Evolutionary conservation across 73 alveolate species (phyloP), one percentile per base, ranked within the genome.

Genomic region (Breviolum minutum): DNA sequence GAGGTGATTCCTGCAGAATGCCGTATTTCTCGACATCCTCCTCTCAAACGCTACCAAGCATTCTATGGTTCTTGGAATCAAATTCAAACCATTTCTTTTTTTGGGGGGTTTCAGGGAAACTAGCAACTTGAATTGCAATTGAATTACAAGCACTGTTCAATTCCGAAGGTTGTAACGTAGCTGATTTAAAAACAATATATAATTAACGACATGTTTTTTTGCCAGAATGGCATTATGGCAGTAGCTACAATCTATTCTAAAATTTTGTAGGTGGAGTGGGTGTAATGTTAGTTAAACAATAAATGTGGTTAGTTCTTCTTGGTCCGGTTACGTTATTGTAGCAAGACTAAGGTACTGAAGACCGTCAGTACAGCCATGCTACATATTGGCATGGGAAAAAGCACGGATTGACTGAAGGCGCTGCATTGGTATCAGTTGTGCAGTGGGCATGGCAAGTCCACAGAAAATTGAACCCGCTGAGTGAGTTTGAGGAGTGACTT

Each of bases 301-400:
- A n/a, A n/a, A n/a, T n/a, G n/a, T n/a, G n/a, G n/a, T n/a, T n/a
- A n/a, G n/a, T n/a, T n/a, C n/a, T n/a, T n/a, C n/a, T n/a, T n/a
- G n/a, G n/a, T n/a, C n/a, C n/a, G n/a, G n/a, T n/a, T n/a, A n/a
- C n/a, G 94, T 7, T 60, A 6, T 61, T 81, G 26, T 14, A 4
- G 13, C 22, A 11, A 40, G 69, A 40, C 69, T 16, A 6, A 30
- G 66, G 60, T 24, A 84, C 16, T 29, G 8, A 84, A 32, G 87
- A 63, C 8, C 24, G n/a, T 5, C 7, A 30, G 77, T 24, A 61
- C 60, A 40, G 76, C 76, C 94, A 62, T 19, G 74, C 94, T 9
- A 84, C 70, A 26, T 48, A 27, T 29, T 84, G 94, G 94, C 62
- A 27, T 20, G 94, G 94, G 62, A n/a, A 22, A 62, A 60, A n/a